Base-by-base conservation (phyloP, 2,329 filamentous ascomycete genomes). In the Knufia petricola region DNA sequence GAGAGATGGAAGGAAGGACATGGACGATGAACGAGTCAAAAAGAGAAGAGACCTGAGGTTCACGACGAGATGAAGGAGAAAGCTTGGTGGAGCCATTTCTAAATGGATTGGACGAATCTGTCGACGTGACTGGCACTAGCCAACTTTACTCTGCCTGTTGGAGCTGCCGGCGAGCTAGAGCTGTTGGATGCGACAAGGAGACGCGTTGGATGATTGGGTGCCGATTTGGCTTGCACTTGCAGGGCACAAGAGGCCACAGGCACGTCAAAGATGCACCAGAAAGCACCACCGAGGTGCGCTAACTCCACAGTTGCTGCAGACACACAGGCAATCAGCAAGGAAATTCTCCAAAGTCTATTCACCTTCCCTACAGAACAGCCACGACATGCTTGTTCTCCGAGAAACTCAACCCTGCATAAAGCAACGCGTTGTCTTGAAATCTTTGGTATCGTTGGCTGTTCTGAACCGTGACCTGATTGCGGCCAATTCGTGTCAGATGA, bases 11-110 rank as follows among this genome's bases (percentile, higher is more conserved):
- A 46, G 19, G 43, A 46, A 38, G 19, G 43, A 46, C 42, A 36
- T 45, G 42, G 42, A 45, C 43, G 43, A 46, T 46, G 43, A 37
- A 46, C 43, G 43, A 46, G 43, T 46, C 43, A 38, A 36, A 37
- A 38, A 10, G 30, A 46, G 31, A 38, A 12, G 32, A 36, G 21
- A 26, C 23, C n/a, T 15, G 32, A 46, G 21, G 32, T 13, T 26
- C 24, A 40, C 13, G 30, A 46, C 43, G 23, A 46, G 32, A 46
- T 46, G 43, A 46, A 46, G 43, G 32, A 46, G 43, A 38, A n/a
- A 46, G 43, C 30, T n/a, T 12, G 31, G 43, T 46, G 43, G 43
- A 46, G 30, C 32, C 43, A 36, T 26, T 10, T 36, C 8, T 46
- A 19, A 34, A 36, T 37, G 43, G 43, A 46, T 46, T 46, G 43